Percentiles rank a stretch among this genome's conserved stretches.
phyloP scores from a whole-genome alignment of 1,139 yeast genomes.

The Nakaseomyces kungkrabaensis region DNA sequence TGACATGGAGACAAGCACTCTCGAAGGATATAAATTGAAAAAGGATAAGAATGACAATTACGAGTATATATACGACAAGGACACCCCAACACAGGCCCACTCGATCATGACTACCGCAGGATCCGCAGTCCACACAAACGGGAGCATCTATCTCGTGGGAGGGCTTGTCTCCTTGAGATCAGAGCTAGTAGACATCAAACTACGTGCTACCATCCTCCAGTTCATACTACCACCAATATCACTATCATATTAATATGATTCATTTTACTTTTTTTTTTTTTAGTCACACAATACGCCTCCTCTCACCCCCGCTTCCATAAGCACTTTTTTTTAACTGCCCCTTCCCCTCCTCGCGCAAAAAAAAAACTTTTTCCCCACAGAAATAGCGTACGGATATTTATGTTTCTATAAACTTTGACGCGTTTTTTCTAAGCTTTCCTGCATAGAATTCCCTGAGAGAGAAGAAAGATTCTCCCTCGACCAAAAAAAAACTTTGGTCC shows the following conservation, averaged over 20 bases:
- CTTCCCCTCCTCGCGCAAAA: no score
- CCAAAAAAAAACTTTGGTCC: no score
- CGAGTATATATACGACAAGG: slow-evolving; percentile 2
- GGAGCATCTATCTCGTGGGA: slow-evolving; percentile 3
- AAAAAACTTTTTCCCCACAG: no score
- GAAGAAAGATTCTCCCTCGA: no score
- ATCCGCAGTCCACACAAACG: background rate
- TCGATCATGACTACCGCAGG: slow-evolving; percentile 4
- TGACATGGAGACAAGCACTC: slow-evolving; percentile 18
- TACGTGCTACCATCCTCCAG: slow-evolving; percentile 4
- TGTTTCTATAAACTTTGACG: no score
- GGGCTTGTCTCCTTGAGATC: slow-evolving; percentile 1
- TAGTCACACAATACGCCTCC: no score
- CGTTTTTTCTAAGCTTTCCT: no score
- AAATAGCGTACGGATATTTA: no score
- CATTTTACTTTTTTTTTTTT: background rate
- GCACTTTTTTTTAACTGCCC: no score
- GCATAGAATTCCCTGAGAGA: no score
- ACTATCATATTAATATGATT: background rate
- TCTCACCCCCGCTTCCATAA: no score
- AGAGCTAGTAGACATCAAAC: background rate
- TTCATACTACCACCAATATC: slow-evolving; percentile 4
- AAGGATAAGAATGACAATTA: background rate
- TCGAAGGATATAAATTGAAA: slow-evolving; percentile 10
- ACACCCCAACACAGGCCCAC: slow-evolving; percentile 1